Evolutionary conservation across 805 yeast species (phyloP).

Genomic region (Hanseniaspora singularis): DNA sequence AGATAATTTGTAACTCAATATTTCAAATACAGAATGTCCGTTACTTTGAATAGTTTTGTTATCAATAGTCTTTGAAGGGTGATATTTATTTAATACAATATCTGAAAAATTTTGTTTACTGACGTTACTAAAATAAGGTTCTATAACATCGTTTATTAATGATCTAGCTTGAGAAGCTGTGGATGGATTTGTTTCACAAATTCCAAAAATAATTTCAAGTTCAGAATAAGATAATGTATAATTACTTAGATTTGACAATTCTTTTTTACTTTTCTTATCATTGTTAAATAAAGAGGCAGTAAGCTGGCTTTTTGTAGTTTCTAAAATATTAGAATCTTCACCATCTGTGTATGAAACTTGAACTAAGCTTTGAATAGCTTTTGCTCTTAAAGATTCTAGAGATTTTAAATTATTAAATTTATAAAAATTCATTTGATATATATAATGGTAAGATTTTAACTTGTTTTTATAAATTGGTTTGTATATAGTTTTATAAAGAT

Average conservation of each 20-base stretch:
- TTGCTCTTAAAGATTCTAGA: constrained; percentile 2
- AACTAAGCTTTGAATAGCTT: constrained; percentile 10
- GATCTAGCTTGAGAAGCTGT: constrained; percentile 31
- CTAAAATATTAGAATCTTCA: neutral
- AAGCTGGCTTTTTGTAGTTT: constrained; percentile 14
- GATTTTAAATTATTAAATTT: neutral
- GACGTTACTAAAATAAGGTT: constrained; percentile 39
- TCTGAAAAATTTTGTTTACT: constrained; percentile 40
- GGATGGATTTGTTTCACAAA: constrained; percentile 32
- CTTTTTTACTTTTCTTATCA: neutral
- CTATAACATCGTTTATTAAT: constrained; percentile 33
- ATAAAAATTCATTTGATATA: constrained; percentile 7
- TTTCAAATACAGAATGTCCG: constrained; percentile 32
- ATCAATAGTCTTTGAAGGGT: constrained; percentile 19
- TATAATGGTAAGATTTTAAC: neutral
- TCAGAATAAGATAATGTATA: constrained; percentile 42
- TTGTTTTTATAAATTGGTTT: neutral
- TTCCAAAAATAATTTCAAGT: constrained; percentile 42
- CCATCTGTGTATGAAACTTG: constrained; percentile 12
- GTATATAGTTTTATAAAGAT: neutral
- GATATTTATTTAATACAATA: constrained; percentile 23
- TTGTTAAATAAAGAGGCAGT: constrained; percentile 3
- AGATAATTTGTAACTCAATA: constrained; percentile 29
- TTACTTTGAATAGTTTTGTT: constrained; percentile 19
- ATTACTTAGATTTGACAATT: constrained; percentile 15